Evolutionary conservation across 306 rosid genomes (phyloP).

Genomic region (Hylodesmum podocarpum): DNA sequence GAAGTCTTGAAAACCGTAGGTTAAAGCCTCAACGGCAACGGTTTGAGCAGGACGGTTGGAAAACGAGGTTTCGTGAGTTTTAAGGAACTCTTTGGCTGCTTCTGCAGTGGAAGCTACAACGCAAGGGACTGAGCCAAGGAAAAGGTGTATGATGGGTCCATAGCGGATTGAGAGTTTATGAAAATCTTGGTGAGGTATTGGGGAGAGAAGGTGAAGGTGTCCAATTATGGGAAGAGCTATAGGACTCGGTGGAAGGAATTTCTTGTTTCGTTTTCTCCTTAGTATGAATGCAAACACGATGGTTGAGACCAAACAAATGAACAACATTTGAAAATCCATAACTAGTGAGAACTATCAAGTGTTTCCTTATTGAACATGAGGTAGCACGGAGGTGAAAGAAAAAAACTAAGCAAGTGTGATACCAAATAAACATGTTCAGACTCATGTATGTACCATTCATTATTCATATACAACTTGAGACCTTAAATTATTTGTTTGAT

Average conservation of each 20-base stretch:
- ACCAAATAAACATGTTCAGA: background rate
- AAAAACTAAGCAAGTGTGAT: background rate
- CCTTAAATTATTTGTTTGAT: background rate
- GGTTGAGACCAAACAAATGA: conserved; percentile 22
- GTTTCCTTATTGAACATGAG: background rate
- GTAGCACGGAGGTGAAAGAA: background rate
- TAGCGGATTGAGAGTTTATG: conserved; percentile 34
- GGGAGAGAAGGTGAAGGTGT: conserved; percentile 44
- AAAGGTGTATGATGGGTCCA: conserved; percentile 42
- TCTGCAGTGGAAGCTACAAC: conserved; percentile 51
- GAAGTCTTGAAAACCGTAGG: conserved; percentile 42
- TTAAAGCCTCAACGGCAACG: conserved; percentile 39
- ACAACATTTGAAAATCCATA: conserved; percentile 31
- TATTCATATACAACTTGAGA: background rate
- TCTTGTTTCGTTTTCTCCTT: conserved; percentile 17
- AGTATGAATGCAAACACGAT: conserved; percentile 27
- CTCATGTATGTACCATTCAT: background rate
- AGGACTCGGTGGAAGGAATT: conserved; percentile 47
- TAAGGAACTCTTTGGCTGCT: conserved; percentile 52
- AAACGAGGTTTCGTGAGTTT: conserved; percentile 50
- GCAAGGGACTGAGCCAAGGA: conserved; percentile 44
- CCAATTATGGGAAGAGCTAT: conserved; percentile 47
- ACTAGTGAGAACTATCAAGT: background rate
- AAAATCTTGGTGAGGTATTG: conserved; percentile 38
- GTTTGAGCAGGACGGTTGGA: conserved; percentile 31